Percentiles rank a stretch among this genome's conserved stretches.
These are phyloP conservation scores for Gossypium gossypioides DNA, from an alignment of 441 rosid genomes.

Conservation along the genomic window DNA sequence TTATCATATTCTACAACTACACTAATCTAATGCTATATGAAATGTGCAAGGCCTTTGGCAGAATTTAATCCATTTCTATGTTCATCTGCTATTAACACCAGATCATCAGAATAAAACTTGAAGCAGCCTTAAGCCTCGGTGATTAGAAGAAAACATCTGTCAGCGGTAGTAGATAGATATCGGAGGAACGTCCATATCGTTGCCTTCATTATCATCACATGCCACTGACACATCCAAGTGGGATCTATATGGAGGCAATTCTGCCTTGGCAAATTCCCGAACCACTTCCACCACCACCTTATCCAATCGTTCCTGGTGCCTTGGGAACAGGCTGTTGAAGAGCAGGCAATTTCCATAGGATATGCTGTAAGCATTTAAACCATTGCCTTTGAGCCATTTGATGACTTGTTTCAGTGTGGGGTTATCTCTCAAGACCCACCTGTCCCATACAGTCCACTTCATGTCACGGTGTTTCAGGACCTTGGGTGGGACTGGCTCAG, in stretches of 20 bases:
- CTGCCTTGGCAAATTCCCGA: slow-evolving; percentile 69
- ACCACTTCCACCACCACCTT: slow-evolving; percentile 66
- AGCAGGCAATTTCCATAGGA: slow-evolving; percentile 78
- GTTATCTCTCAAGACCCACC: slow-evolving; percentile 70
- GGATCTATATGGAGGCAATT: slow-evolving; percentile 53
- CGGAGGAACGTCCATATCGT: slow-evolving; percentile 76
- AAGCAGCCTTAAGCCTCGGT: no score
- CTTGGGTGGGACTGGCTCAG: slow-evolving; percentile 92
- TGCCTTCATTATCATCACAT: slow-evolving; percentile 72
- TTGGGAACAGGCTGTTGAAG: slow-evolving; percentile 68
- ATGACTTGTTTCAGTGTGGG: slow-evolving; percentile 69
- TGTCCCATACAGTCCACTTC: slow-evolving; percentile 96
- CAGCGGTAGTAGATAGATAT: slow-evolving; percentile 67
- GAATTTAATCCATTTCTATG: not conserved
- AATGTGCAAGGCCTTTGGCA: not conserved
- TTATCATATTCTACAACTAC: not conserved
- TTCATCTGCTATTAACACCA: no score
- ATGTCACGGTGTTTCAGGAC: slow-evolving; percentile 69
- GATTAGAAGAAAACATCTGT: no score
- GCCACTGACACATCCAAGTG: slow-evolving; percentile 90
- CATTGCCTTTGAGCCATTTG: slow-evolving; percentile 65
- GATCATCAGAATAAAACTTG: no score
- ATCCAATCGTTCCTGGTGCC: slow-evolving; percentile 72
- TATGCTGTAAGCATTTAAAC: slow-evolving; percentile 82
- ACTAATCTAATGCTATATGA: not conserved